phyloP scores from a whole-genome alignment of 345 rosid species.

The Eucalyptus pauciflora region DNA sequence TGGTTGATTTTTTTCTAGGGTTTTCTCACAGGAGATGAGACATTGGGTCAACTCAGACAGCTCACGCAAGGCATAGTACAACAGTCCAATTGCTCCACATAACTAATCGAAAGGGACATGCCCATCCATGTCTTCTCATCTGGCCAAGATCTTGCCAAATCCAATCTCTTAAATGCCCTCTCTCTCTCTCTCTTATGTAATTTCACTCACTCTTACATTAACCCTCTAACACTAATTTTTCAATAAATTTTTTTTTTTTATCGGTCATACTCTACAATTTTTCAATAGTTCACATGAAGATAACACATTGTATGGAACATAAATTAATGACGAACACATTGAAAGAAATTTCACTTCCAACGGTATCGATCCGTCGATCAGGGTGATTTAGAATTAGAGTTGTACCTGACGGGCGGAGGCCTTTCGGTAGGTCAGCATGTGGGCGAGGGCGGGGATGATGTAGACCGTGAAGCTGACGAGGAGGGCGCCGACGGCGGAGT shows the following conservation, averaged over 20 bases:
- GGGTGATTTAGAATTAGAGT: background rate
- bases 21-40: background rate
- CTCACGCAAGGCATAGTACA: slow-evolving; percentile 5
- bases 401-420: slow-evolving; percentile 92
- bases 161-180: slow-evolving; percentile 27
- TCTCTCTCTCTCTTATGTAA: background rate
- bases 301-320: background rate
- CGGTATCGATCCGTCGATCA: background rate
- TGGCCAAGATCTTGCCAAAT: slow-evolving; percentile 17
- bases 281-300: background rate
- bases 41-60: slow-evolving; percentile 19
- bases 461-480: slow-evolving; percentile 98
- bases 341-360: background rate
- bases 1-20: background rate
- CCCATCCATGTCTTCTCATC: slow-evolving; percentile 13
- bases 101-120: slow-evolving; percentile 36
- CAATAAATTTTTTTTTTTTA: too few species aligned
- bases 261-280: too few species aligned
- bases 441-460: slow-evolving; percentile 86
- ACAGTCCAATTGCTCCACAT: slow-evolving; percentile 16
- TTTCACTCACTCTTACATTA: background rate
- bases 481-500: slow-evolving; percentile 96
- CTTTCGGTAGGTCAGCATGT: slow-evolving; percentile 94
- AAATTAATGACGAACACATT: background rate
- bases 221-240: background rate